Conservation (phyloP, 2,329 filamentous ascomycete genomes). For the Diaporthe citri region DNA sequence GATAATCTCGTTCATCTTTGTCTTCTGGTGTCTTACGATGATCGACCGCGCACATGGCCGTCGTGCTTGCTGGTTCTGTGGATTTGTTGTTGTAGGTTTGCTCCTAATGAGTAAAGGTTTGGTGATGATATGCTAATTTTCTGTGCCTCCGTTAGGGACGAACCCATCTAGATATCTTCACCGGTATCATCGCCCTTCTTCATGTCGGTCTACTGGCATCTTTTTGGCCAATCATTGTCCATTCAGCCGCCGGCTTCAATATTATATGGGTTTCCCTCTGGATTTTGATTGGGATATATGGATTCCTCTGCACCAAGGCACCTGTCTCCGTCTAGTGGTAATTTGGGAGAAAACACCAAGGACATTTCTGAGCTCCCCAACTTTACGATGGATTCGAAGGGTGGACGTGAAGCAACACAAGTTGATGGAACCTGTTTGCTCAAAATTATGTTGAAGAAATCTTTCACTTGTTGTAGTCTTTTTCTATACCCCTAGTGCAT, state of each 20-base stretch:
- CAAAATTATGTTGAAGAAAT: background rate
- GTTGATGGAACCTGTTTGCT: background rate
- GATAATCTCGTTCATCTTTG: slow-evolving; percentile 24
- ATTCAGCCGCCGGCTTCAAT: slow-evolving; percentile 16
- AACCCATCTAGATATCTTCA: slow-evolving; percentile 27
- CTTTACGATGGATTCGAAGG: background rate
- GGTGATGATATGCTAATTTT: background rate
- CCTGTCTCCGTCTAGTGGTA: background rate
- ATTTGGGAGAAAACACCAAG: background rate
- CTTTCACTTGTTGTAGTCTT: background rate
- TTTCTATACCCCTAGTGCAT: background rate
- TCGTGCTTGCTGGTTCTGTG: slow-evolving; percentile 11
- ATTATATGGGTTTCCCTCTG: slow-evolving; percentile 27
- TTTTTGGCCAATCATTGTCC: background rate
- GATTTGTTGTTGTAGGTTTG: slow-evolving; percentile 9
- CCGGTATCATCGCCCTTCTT: background rate
- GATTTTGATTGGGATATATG: slow-evolving; percentile 24
- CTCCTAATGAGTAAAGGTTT: too few species aligned
- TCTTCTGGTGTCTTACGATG: slow-evolving; percentile 35
- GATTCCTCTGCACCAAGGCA: slow-evolving; percentile 25
- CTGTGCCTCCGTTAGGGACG: background rate
- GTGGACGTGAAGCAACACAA: too few species aligned
- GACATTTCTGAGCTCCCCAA: fast-evolving
- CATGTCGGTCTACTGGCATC: slow-evolving; percentile 10
- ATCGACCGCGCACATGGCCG: slow-evolving; percentile 31